Evolutionary conservation across 1,284 basidiomycete species (phyloP), one percentile per base, ranked within the genome.

Genomic region (Butyriboletus regius): DNA sequence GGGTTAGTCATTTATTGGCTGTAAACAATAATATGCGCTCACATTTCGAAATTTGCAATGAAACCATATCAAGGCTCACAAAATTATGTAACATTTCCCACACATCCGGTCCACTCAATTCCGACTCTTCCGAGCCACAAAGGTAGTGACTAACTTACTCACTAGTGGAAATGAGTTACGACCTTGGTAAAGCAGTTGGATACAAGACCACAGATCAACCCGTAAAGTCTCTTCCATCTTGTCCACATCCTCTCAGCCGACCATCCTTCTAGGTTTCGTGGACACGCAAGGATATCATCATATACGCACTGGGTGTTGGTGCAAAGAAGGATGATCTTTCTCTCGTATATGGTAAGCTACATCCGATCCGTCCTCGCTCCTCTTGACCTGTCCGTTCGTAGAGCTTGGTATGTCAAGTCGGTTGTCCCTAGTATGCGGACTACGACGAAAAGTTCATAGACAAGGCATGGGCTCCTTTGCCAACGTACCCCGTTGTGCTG

Each of bases 401-500:
- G 70, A 68, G 38, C 67, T 73, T 28, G 57, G 55, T 66, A 56
- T 39, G 56, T 53, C 54, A 33, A 22, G 22, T 43, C 12, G 20
- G n/a, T 28, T 39, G 9, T n/a, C 13, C 46, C 18, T 24, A 10
- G 33, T n/a, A 17, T 22, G 26, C 36, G 34, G 28, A 12, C 15
- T 17, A 10, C 35, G 7, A 36, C 31, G 13, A 20, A 15, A 28
- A 5, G 17, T 22, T 12, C 32, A 9, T 46, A 79, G 77, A 79
- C 64, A 72, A 70, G 49, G 61, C 69, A 18, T 80, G 76, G 67
- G 69, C 73, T 7, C 74, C 77, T 6, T 72, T 80, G 60, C 79
- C 78, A 14, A 80, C 79, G 1, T 80, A 75, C 55, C 78, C 78
- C 4, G 77, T 77, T 15, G 73, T 75, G 0, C 67, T 81, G 9